Conservation (phyloP, 768 basidiomycete genomes). For the Butyriboletus loyo region DNA sequence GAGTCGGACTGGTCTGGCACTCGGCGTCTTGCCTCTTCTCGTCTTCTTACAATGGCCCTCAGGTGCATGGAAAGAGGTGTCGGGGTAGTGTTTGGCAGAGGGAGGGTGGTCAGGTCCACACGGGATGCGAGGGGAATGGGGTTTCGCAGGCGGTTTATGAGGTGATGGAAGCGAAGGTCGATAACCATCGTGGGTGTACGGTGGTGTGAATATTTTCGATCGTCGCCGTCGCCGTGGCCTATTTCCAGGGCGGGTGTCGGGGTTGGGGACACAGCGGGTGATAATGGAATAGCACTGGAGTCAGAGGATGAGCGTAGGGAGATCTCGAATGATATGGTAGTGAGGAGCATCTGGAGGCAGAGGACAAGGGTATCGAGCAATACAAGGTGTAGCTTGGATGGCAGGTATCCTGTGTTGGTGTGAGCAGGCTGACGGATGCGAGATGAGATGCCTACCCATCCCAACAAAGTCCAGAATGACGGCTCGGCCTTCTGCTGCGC, state of each 20-base stretch:
- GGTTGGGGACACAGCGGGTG: constrained; percentile 22
- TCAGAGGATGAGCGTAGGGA: constrained; percentile 43
- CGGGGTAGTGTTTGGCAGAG: constrained; percentile 60
- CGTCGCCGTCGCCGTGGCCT: constrained; percentile 15
- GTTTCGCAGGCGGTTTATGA: constrained; percentile 56
- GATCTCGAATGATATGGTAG: constrained; percentile 66
- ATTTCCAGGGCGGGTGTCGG: constrained; percentile 26
- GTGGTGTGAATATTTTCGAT: constrained; percentile 20
- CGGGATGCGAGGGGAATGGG: constrained; percentile 42
- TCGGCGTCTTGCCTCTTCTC: constrained; percentile 41
- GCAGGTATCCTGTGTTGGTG: constrained; percentile 44
- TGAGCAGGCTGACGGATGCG: constrained; percentile 8
- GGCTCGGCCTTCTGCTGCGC: constrained; percentile 54
- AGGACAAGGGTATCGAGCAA: constrained; percentile 67
- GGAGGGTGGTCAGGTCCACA: constrained; percentile 39
- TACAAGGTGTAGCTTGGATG: constrained; percentile 66
- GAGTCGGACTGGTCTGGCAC: constrained; percentile 21
- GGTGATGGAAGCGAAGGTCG: constrained; percentile 55
- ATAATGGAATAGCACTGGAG: constrained; percentile 27
- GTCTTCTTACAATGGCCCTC: constrained; percentile 51
- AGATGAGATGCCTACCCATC: constrained; percentile 48
- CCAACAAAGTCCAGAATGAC: constrained; percentile 79
- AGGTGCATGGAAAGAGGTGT: constrained; percentile 47
- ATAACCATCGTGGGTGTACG: constrained; percentile 48
- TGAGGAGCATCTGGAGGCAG: constrained; percentile 61